phyloP scores from a whole-genome alignment of 1,284 basidiomycete species.

The Prillingera fragicola region DNA sequence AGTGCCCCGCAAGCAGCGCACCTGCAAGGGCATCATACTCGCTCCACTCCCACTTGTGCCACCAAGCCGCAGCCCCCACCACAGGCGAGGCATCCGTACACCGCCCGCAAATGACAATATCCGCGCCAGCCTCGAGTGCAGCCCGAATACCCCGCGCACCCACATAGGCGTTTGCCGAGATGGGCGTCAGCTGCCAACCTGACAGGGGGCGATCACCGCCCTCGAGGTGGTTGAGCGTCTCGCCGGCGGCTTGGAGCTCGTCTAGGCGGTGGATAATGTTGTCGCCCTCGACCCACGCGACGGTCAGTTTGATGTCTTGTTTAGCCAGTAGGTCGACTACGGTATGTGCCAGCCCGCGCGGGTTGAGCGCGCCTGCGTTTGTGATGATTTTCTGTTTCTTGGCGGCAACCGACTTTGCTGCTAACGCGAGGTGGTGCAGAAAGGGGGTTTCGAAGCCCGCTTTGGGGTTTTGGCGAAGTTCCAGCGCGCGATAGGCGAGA shows the following conservation, averaged over 20 bases:
- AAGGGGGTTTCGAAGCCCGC: constrained; percentile 21
- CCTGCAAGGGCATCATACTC: constrained; percentile 22
- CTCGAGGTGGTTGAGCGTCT: constrained; percentile 16
- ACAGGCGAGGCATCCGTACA: constrained; percentile 27
- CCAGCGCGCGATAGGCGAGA: constrained; percentile 17
- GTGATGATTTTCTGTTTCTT: constrained; percentile 18
- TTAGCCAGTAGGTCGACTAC: constrained; percentile 7
- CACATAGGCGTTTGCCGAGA: constrained; percentile 13
- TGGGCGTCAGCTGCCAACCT: constrained; percentile 12
- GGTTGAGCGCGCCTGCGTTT: constrained; percentile 24
- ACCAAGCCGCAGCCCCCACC: constrained; percentile 25
- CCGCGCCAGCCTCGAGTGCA: constrained; percentile 21
- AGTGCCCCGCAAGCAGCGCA: constrained; percentile 24
- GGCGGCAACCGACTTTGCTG: constrained; percentile 11
- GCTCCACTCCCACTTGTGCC: constrained; percentile 21
- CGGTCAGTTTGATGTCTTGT: constrained; percentile 4
- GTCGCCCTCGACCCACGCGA: constrained; percentile 18
- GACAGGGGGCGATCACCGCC: constrained; percentile 1
- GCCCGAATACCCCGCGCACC: constrained; percentile 11
- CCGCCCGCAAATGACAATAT: constrained; percentile 29
- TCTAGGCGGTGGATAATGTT: constrained; percentile 9
- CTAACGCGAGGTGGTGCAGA: constrained; percentile 14
- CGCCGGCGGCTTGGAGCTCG: constrained; percentile 9
- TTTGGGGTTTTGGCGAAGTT: constrained; percentile 10
- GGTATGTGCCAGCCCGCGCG: constrained; percentile 11